Base-by-base conservation (phyloP, 169 alveolate species). In the Eimeria maxima region DNA sequence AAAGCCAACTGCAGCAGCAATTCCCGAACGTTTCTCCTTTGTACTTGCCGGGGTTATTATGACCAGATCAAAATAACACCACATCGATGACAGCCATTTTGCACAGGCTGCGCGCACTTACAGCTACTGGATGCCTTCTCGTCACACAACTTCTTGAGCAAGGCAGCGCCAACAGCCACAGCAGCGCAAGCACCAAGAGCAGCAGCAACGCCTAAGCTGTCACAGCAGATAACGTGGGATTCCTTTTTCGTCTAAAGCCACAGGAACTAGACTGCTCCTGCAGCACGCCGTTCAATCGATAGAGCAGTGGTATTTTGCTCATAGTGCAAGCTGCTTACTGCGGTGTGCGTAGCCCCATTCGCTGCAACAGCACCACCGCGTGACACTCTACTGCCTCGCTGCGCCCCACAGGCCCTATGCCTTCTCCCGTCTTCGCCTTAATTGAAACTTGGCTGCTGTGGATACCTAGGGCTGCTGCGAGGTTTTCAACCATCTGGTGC, bases 381-480 rank as follows among this genome's bases (percentile, higher is more conserved):
- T 93, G 95, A 80, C 98, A 97, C 89, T 95, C 98, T 65, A 97
- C 94, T 50, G 98, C 98, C 90, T 95, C 95, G 87, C 95, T 88
- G 55, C 95, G 88, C 50, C 98, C 98, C 24, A 97, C 86, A 50
- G 96, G 92, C 69, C 97, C 98, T 45, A 97, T 67, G 42, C 96
- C 92, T 90, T 97, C 98, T 47, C 55, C 71, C 29, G 93, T 67
- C 84, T 63, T 95, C 45, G 97, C 97, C 81, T 97, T 97, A 24
- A 97, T n/a, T 44, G 86, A 87, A 14, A 97, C 92, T 74, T 86
- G 67, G 93, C 47, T 86, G 81, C 67, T 60, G 81, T 20, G 42
- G 45, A 86, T 86, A 11, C 38, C 78, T 33, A 81, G 80, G 45
- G 90, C 92, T 29, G 81, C 84, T n/a, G 95, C 91, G 5, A 63